Conservation (phyloP, 2,329 filamentous ascomycete genomes). For the Colletotrichum sp. region DNA sequence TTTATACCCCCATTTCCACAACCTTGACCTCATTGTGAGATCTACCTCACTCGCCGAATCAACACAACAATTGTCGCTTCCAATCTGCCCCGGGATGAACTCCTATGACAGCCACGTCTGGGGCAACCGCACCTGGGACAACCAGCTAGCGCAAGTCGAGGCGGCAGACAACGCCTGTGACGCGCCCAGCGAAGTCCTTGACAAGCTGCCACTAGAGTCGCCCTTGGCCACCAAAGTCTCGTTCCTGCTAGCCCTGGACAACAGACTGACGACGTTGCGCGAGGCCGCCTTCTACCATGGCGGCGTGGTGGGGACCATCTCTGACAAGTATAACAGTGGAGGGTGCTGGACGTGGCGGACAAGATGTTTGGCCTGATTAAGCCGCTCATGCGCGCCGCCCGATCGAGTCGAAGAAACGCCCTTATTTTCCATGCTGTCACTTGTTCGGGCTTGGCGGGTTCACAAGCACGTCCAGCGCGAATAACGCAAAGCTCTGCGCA, state of each 20-base stretch:
- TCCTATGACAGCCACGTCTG: too few relatives aligned
- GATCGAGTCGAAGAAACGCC: not conserved
- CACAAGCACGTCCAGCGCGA: not conserved
- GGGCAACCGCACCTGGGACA: not conserved
- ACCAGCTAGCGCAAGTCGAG: not conserved
- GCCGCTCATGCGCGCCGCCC: not conserved
- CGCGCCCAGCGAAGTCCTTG: too few relatives aligned
- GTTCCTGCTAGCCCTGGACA: too few relatives aligned
- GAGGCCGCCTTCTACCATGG: too few relatives aligned
- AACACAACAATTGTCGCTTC: accelerated
- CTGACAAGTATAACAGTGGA: too few relatives aligned
- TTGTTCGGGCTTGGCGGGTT: not conserved
- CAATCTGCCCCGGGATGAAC: not conserved
- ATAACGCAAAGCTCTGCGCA: not conserved
- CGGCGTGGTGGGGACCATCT: not conserved
- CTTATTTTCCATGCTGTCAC: accelerated
- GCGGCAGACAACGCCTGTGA: too few relatives aligned
- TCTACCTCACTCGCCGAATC: not conserved
- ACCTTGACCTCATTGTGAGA: accelerated
- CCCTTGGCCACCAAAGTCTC: too few relatives aligned
- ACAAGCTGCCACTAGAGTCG: too few relatives aligned
- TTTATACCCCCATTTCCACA: not conserved
- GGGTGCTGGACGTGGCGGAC: too few relatives aligned
- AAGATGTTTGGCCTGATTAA: too few relatives aligned
- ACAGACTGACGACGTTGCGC: too few relatives aligned